phyloP scores from a whole-genome alignment of 2,329 filamentous ascomycete genomes.

The Fusarium palustre region DNA sequence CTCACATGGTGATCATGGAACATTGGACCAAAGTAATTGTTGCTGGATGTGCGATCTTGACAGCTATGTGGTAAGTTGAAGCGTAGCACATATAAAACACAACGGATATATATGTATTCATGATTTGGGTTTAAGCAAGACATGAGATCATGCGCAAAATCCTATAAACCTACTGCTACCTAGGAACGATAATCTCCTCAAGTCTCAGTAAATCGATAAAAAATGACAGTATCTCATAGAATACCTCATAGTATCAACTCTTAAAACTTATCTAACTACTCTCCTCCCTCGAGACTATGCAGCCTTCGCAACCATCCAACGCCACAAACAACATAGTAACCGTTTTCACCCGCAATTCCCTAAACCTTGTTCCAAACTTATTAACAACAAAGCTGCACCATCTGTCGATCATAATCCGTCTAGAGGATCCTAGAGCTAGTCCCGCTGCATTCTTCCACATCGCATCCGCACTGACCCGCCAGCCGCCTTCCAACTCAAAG shows the following conservation, averaged over 20 bases:
- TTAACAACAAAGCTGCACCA: conserved; percentile 12
- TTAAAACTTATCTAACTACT: neutral
- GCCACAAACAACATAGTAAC: neutral
- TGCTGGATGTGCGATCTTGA: conserved; percentile 8
- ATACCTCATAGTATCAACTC: neutral
- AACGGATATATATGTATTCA: neutral
- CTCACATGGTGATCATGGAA: conserved; percentile 6
- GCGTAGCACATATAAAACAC: neutral
- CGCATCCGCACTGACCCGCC: conserved; percentile 16
- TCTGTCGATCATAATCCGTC: conserved; percentile 12
- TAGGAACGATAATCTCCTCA: neutral
- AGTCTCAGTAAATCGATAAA: too few relatives aligned
- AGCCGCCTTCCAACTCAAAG: conserved; percentile 11
- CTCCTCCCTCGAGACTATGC: neutral
- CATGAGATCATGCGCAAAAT: neutral
- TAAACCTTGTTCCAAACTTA: neutral
- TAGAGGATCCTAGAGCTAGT: conserved; percentile 2
- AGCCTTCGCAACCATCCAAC: neutral
- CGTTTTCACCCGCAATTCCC: conserved; percentile 18
- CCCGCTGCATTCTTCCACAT: conserved; percentile 15
- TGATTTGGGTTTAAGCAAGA: neutral
- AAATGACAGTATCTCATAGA: neutral
- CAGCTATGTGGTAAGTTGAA: neutral
- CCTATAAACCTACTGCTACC: too few relatives aligned
- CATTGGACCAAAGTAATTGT: neutral